Evolutionary conservation across 352 stramenopile species (phyloP).

Genomic region (Globisporangium okanoganense): DNA sequence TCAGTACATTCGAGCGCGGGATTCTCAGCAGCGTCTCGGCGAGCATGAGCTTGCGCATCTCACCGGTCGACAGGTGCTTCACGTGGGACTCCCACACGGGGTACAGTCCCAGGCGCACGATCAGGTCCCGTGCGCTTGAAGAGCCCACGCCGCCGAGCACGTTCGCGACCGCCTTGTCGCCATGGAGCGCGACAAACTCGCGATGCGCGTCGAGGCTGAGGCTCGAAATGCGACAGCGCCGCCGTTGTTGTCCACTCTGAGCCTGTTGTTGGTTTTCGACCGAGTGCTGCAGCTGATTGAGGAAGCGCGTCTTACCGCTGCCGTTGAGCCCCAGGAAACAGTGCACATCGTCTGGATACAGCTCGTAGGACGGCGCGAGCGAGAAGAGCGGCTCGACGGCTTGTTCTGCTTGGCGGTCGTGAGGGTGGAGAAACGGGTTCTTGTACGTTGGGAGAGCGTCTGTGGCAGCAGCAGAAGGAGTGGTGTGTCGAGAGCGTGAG

Average conservation of each 20-base stretch:
- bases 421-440: constrained; percentile 8
- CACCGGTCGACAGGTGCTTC: constrained; percentile 86
- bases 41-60: constrained; percentile 92
- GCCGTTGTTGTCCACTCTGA: neutral
- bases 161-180: constrained; percentile 54
- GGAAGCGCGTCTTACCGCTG: constrained; percentile 60
- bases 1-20: constrained; percentile 68
- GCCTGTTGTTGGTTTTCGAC: neutral
- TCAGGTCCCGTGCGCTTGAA: constrained; percentile 77
- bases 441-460: constrained; percentile 3
- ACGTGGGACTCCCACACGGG: constrained; percentile 82
- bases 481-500: neutral
- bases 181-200: constrained; percentile 61
- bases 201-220: constrained; percentile 87
- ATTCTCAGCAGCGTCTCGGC: constrained; percentile 74
- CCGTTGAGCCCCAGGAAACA: constrained; percentile 73
- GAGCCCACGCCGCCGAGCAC: constrained; percentile 67
- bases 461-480: neutral
- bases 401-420: neutral
- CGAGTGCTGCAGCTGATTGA: constrained; percentile 35
- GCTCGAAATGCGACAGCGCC: constrained; percentile 30
- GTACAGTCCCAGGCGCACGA: constrained; percentile 91
- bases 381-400: constrained; percentile 23
- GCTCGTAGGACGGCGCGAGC: constrained; percentile 35
- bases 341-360: constrained; percentile 52